These are phyloP conservation scores for Clonostachys solani DNA, from an alignment of 2,329 filamentous ascomycete species.

Conservation along the genomic window DNA sequence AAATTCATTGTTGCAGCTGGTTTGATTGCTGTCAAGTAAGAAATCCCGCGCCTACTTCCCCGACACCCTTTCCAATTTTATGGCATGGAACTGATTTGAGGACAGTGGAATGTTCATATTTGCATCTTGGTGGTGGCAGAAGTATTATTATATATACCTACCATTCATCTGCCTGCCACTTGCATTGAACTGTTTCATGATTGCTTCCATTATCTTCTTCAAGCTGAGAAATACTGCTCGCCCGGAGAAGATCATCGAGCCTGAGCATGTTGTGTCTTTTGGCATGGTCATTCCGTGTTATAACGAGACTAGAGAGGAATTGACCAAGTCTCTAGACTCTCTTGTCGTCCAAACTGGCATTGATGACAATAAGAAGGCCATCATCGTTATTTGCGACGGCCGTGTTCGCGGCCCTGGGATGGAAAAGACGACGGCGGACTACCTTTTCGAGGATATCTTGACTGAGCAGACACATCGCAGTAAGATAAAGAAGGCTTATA, in stretches of 20 bases:
- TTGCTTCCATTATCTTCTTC: conserved; percentile 11
- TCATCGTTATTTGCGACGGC: conserved; percentile 15
- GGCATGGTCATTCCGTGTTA: conserved; percentile 35
- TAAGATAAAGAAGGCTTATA: conserved; percentile 25
- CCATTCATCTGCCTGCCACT: conserved; percentile 16
- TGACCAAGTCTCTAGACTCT: conserved; percentile 22
- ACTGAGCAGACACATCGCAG: conserved; percentile 12
- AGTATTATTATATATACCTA: conserved; percentile 13
- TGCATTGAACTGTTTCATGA: conserved; percentile 16
- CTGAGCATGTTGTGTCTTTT: conserved; percentile 20
- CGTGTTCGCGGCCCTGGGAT: conserved; percentile 13
- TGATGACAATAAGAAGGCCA: conserved; percentile 10
- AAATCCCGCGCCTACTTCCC: background rate
- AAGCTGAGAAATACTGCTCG: conserved; percentile 7
- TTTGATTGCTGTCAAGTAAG: conserved; percentile 5
- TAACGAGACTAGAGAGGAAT: conserved; percentile 33
- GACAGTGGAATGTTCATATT: conserved; percentile 14
- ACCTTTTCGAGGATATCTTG: conserved; percentile 32
- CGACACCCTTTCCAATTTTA: background rate
- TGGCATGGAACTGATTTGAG: background rate
- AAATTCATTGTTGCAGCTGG: conserved; percentile 3
- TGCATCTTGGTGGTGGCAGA: conserved; percentile 15
- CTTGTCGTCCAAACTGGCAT: conserved; percentile 11
- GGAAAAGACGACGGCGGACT: conserved; percentile 17
- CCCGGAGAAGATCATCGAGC: conserved; percentile 9